These are phyloP conservation scores for Suillus americanus DNA, from an alignment of 768 basidiomycete genomes.

Conservation along the genomic window DNA sequence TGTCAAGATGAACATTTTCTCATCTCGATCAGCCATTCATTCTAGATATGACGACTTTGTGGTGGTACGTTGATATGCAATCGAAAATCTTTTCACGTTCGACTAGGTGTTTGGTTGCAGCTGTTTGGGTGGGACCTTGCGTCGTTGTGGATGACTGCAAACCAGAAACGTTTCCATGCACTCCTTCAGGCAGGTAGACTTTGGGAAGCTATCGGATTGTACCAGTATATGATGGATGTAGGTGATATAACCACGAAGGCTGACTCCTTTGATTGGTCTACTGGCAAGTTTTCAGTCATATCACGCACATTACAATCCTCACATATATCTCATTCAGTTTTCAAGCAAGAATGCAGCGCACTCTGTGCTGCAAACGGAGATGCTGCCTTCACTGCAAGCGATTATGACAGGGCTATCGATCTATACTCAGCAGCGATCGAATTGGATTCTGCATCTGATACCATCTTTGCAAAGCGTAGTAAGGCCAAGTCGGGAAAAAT, in stretches of 20 bases:
- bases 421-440: background rate
- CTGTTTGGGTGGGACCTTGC: background rate
- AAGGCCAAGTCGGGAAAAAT: background rate
- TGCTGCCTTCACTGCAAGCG: background rate
- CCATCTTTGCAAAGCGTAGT: background rate
- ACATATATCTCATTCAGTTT: background rate
- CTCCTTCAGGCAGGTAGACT: background rate
- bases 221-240: background rate
- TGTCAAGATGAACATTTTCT: background rate
- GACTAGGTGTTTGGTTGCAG: background rate
- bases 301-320: background rate
- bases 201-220: background rate
- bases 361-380: background rate
- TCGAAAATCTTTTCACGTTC: background rate
- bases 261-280: background rate
- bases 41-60: background rate
- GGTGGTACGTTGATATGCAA: background rate
- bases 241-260: background rate
- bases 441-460: background rate
- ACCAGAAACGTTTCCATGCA: background rate
- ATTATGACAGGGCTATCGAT: background rate
- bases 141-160: background rate
- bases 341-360: background rate
- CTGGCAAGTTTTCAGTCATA: background rate
- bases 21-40: background rate